A percentile compares a stretch with the other conserved stretches of the same genome.
phyloP scores from a whole-genome alignment of 768 basidiomycete species.

The Mycena sanguinolenta region DNA sequence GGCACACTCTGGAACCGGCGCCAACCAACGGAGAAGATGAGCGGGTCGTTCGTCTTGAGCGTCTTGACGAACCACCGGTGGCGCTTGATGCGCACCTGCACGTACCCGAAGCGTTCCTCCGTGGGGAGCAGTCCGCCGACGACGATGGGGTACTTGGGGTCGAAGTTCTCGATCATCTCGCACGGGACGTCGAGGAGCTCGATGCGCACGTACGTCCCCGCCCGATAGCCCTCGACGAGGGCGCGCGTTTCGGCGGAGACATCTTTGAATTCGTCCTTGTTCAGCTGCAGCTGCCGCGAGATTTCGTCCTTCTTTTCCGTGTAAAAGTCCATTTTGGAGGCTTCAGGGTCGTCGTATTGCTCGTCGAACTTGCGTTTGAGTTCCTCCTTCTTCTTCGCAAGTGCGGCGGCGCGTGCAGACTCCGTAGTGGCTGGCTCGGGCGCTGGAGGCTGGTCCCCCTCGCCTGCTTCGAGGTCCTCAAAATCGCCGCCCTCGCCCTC shows the following conservation, averaged over 20 bases:
- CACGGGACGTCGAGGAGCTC: conserved; percentile 88
- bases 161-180: conserved; percentile 94
- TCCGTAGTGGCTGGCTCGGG: conserved; percentile 43
- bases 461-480: conserved; percentile 55
- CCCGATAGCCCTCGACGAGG: conserved; percentile 90
- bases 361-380: conserved; percentile 97
- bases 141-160: conserved; percentile 91
- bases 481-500: conserved; percentile 59
- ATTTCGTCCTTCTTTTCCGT: conserved; percentile 93
- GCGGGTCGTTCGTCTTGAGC: conserved; percentile 96
- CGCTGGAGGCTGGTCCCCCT: conserved; percentile 42
- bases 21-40: conserved; percentile 98
- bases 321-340: conserved; percentile 88
- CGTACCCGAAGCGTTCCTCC: conserved; percentile 93
- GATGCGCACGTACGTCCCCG: conserved; percentile 93
- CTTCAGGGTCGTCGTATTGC: conserved; percentile 92
- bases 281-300: conserved; percentile 83
- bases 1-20: conserved; percentile 95
- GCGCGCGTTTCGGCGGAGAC: conserved; percentile 83
- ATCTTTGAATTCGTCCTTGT: conserved; percentile 86
- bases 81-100: conserved; percentile 96
- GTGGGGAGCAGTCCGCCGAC: conserved; percentile 91
- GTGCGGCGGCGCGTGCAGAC: conserved; percentile 60
- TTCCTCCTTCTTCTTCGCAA: conserved; percentile 89
- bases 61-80: conserved; percentile 94